Base-by-base conservation (phyloP, 1,284 basidiomycete genomes). In the Ganoderma multipileum region DNA sequence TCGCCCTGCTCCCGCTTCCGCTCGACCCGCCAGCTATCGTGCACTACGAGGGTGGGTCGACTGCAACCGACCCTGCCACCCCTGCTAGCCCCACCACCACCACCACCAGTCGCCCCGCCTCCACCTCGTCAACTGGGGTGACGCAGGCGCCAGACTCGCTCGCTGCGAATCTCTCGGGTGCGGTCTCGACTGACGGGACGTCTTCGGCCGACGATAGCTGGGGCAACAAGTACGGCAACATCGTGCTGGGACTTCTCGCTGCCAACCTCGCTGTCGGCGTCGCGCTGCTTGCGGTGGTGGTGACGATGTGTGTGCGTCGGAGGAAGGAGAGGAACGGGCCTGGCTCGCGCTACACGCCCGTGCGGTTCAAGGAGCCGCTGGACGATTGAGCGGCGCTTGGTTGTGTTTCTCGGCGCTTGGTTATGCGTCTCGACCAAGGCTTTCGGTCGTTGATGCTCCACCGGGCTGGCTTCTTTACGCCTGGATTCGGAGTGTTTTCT, bases 1-100 rank as follows among this genome's bases (percentile, higher is more conserved):
- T 76, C 66, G 52, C 64, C 16, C 33, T 55, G 61, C 62, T 64
- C 6, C 61, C 61, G 28, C 11, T 55, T 38, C 64, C 66, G 61
- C 60, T 69, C 61, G 38, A 58, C n/a, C 66, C 47, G 2, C 7
- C 47, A n/a, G 8, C 8, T 7, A 50, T 50, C 47, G n/a, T 50
- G 23, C 23, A 50, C 23, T 50, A 50, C 47, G 47, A 26, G 11
- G 23, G 47, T 8, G n/a, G n/a, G 47, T 26, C 23, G 23, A 26
- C 47, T 4, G 4, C 47, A 26, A 26, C 23, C 47, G 23, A 14
- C 23, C 23, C 47, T 14, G 47, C 47, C 23, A 14, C 33, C 33
- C 3, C 33, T 33, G 8, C 4, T 33, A 33, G 33, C 8, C 33
- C 33, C 33, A 33, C 33, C 33, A 33, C 33, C 33, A 33, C 33